phyloP scores from a whole-genome alignment of 306 rosid species.

The Alnus glutinosa region DNA sequence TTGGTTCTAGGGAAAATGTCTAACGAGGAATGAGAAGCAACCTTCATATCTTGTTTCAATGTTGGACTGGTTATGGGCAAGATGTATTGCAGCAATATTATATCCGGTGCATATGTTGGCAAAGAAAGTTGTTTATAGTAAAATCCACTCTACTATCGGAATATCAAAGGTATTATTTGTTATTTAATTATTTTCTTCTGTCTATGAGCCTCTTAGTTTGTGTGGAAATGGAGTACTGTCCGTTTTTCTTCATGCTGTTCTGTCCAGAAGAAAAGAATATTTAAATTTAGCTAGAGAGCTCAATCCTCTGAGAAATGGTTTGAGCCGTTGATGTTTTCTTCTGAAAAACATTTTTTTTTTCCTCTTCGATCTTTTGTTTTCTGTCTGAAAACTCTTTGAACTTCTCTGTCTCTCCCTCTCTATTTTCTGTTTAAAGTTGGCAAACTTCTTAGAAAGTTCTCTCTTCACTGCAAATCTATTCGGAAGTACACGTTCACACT shows the following conservation, averaged over 20 bases:
- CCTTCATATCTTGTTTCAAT: constrained; percentile 56
- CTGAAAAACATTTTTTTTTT: neutral
- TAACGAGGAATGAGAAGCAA: constrained; percentile 56
- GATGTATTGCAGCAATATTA: constrained; percentile 58
- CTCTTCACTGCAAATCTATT: neutral
- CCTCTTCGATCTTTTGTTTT: neutral
- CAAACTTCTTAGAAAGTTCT: neutral
- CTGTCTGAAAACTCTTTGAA: neutral
- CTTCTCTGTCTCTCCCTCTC: neutral
- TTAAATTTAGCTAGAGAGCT: neutral
- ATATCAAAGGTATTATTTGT: constrained; percentile 55
- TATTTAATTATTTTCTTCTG: constrained; percentile 2
- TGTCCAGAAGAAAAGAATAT: neutral
- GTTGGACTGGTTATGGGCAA: constrained; percentile 85
- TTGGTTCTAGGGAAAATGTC: constrained; percentile 66
- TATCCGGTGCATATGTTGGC: constrained; percentile 84
- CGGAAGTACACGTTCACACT: no score
- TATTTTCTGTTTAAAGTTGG: neutral
- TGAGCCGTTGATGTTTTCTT: constrained; percentile 6
- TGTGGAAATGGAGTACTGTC: neutral
- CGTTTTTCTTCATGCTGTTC: neutral
- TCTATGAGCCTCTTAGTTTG: neutral
- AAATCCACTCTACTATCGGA: constrained; percentile 79
- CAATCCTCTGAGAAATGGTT: neutral
- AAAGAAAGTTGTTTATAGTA: constrained; percentile 67